Evolutionary conservation across 345 rosid genomes (phyloP).

Genomic region (Jatropha curcas): DNA sequence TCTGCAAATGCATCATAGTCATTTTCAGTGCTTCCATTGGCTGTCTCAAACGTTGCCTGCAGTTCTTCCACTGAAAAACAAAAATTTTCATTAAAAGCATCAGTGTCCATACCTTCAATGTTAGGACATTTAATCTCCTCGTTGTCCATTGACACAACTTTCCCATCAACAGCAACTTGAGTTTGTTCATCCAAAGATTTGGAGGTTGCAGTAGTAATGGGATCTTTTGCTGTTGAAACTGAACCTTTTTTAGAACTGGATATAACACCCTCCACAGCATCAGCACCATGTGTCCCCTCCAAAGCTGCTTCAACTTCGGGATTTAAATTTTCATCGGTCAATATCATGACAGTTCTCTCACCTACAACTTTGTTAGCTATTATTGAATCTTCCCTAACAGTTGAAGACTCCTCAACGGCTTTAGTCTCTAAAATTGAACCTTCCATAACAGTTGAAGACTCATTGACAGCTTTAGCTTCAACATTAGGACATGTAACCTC

Average conservation of each 20-base stretch:
- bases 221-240: slow-evolving; percentile 20
- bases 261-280: slow-evolving; percentile 6
- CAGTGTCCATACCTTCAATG: slow-evolving; percentile 57
- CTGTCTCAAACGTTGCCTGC: slow-evolving; percentile 33
- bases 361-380: slow-evolving; percentile 12
- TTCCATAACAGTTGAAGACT: no score
- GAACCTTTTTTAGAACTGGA: slow-evolving; percentile 19
- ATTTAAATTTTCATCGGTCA: slow-evolving; percentile 11
- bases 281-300: background rate
- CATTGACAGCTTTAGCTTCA: no score
- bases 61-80: slow-evolving; percentile 44
- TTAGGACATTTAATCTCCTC: slow-evolving; percentile 33
- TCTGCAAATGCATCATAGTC: slow-evolving; percentile 44
- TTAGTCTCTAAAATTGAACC: no score
- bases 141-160: slow-evolving; percentile 19
- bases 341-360: slow-evolving; percentile 7
- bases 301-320: slow-evolving; percentile 13
- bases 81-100: slow-evolving; percentile 44
- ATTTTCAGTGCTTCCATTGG: slow-evolving; percentile 41
- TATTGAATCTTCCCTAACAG: slow-evolving; percentile 12
- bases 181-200: slow-evolving; percentile 25
- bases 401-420: no score
- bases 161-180: slow-evolving; percentile 30
- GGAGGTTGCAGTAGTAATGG: slow-evolving; percentile 14
- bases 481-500: slow-evolving; percentile 30